Conservation (phyloP, 2,329 filamentous ascomycete genomes). For the Aspergillus pseudotamarii region DNA sequence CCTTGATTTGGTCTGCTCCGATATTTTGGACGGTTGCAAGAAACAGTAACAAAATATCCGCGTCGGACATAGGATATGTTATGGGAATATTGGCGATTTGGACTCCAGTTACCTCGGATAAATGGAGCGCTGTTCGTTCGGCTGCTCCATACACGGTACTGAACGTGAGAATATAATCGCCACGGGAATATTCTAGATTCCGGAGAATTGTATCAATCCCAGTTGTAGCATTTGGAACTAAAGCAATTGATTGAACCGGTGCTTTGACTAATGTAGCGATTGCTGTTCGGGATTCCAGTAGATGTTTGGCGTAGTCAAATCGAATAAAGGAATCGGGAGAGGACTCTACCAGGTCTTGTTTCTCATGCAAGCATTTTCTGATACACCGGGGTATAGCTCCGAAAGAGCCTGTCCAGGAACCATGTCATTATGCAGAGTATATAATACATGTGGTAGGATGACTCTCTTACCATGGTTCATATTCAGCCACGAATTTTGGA, state of each 20-base stretch:
- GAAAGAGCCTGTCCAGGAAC: background rate
- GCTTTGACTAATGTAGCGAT: constrained; percentile 68
- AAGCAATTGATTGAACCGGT: constrained; percentile 66
- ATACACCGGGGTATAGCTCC: background rate
- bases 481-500: background rate
- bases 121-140: constrained; percentile 68
- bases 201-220: constrained; percentile 70
- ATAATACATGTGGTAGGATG: no score
- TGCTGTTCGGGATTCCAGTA: constrained; percentile 65
- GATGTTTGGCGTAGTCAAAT: constrained; percentile 62
- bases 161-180: constrained; percentile 66
- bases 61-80: constrained; percentile 69
- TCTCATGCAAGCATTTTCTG: background rate
- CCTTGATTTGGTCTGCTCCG: constrained; percentile 14
- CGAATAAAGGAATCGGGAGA: background rate
- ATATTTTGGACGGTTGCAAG: constrained; percentile 14
- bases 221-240: constrained; percentile 75
- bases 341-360: background rate
- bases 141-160: constrained; percentile 74
- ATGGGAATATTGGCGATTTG: constrained; percentile 53
- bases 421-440: background rate
- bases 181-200: constrained; percentile 63
- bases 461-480: background rate
- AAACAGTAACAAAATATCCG: constrained; percentile 55
- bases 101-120: constrained; percentile 61